phyloP scores from a whole-genome alignment of 2,329 filamentous ascomycete genomes.

The Colletotrichum tanaceti region DNA sequence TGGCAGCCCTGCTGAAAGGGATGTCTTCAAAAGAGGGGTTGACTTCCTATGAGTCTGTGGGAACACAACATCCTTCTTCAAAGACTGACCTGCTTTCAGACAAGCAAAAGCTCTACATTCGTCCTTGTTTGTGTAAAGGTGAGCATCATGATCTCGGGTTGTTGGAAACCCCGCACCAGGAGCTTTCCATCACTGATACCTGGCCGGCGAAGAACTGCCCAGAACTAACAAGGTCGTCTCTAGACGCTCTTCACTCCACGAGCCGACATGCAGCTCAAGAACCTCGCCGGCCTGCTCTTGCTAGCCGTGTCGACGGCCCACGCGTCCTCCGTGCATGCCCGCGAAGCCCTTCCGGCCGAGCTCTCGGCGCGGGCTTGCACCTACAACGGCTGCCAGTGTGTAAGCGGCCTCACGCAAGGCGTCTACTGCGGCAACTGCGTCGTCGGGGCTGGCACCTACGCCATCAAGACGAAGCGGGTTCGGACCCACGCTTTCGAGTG shows the following conservation, averaged over 20 bases:
- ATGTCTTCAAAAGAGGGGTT: not conserved
- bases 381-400: conserved; percentile 42
- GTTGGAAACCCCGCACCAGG: too few relatives aligned
- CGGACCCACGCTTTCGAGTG: conserved; percentile 43
- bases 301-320: not conserved
- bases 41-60: not conserved
- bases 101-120: too few relatives aligned
- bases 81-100: too few relatives aligned
- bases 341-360: conserved; percentile 28
- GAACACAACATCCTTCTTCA: too few relatives aligned
- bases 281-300: not conserved
- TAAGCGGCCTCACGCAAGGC: conserved; percentile 40
- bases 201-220: not conserved
- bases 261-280: not conserved
- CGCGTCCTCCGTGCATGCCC: not conserved
- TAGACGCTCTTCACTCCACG: not conserved
- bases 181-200: too few relatives aligned
- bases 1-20: not conserved
- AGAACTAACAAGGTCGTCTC: not conserved
- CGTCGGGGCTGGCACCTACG: conserved; percentile 42
- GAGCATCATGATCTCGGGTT: too few relatives aligned
- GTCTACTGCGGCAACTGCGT: conserved; percentile 44
- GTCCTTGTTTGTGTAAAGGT: too few relatives aligned
- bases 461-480: conserved; percentile 43
- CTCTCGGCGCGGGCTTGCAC: conserved; percentile 40